These are phyloP conservation scores for Aspergillus carbonarius DNA, from an alignment of 2,329 filamentous ascomycete species.

Conservation along the genomic window DNA sequence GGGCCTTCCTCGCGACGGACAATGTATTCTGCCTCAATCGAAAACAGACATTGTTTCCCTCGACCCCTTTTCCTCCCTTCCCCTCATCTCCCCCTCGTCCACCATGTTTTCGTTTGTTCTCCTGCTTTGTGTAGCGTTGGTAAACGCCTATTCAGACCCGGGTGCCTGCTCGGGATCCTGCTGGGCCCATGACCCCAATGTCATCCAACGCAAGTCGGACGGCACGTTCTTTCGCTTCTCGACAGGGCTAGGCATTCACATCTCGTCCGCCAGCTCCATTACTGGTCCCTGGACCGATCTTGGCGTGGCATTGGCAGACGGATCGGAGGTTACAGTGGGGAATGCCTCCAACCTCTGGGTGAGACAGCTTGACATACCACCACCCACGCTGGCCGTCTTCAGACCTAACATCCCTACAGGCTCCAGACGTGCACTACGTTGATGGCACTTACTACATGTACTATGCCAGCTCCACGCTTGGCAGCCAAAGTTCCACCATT, in stretches of 20 bases:
- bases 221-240: constrained; percentile 56
- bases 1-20: constrained; percentile 1
- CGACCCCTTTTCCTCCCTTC: neutral
- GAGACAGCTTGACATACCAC: neutral
- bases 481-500: constrained; percentile 61
- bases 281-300: constrained; percentile 52
- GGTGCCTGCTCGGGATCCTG: constrained; percentile 35
- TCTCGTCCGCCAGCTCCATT: constrained; percentile 47
- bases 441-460: constrained; percentile 62
- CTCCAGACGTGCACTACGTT: constrained; percentile 62
- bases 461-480: constrained; percentile 63
- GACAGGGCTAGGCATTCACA: constrained; percentile 51
- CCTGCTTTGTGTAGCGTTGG: constrained; percentile 17
- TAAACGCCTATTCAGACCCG: constrained; percentile 30
- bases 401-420: constrained; percentile 41
- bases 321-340: constrained; percentile 44
- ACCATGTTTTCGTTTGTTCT: constrained; percentile 1
- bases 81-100: neutral
- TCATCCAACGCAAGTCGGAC: constrained; percentile 50
- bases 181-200: constrained; percentile 49
- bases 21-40: neutral
- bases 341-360: constrained; percentile 54
- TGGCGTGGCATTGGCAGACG: constrained; percentile 46
- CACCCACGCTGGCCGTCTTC: neutral
- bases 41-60: neutral